Evolutionary conservation across 1,284 basidiomycete species (phyloP), one percentile per base, ranked within the genome.

Genomic region (Crucibulum cyathiforme): DNA sequence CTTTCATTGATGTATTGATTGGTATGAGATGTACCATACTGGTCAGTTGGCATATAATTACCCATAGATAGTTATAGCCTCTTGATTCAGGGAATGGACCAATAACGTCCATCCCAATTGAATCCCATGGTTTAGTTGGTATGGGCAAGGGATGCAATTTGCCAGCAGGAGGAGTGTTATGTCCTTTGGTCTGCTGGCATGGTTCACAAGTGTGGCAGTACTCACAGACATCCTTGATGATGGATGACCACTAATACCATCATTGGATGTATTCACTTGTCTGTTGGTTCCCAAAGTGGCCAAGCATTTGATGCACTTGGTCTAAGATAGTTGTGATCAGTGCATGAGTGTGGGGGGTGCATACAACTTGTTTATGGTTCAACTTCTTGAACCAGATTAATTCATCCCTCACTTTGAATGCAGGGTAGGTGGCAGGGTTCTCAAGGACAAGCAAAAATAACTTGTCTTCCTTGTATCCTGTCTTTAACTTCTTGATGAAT

Each of bases 71-170:
- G 58, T 77, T 67, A 24, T 54, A 69, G 0, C 67, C 70, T 41
- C 65, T 56, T 0, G 65, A 66, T 53, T 74, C 66, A 0, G 77
- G 75, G 24, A 80, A 68, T 8, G 76, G 78, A 0, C 75, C 72
- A 0, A 79, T 58, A 34, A 79, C 78, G 60, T 79, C 77, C 68
- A 79, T 79, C 1, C 72, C 71, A 7, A 78, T 74, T 0, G 70
- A 71, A 3, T 71, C 64, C 70, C 74, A 77, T 5, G 75, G 75
- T 54, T 65, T 60, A 8, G 45, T 59, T 5, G 72, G 72, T n/a
- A 77, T 60, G 2, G 69, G 70, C 19, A 79, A 54, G 9, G 60
- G 17, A 53, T 77, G 72, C 1, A 76, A 54, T 43, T 70, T 62
- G 7, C 77, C 75, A 1, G 55, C 13, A 1, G 73, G 69, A 34